Evolutionary conservation across 2,329 filamentous ascomycete genomes (phyloP).

Genomic region (Colletotrichum endophyticum): DNA sequence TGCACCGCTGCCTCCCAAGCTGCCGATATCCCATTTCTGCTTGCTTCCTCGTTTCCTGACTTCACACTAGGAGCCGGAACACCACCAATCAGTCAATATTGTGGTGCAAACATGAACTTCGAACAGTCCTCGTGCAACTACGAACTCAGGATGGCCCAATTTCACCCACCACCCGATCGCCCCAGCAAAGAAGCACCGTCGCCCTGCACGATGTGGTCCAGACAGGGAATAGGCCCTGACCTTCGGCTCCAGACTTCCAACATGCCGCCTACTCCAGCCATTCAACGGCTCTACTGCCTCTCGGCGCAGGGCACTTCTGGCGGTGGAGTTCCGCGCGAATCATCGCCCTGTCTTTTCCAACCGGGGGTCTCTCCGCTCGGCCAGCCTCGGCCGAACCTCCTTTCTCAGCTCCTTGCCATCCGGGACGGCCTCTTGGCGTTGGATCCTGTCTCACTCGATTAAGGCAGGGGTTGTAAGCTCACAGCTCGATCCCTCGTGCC

Average conservation of each 20-base stretch:
- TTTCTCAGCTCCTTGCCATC: not conserved
- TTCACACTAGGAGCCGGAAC: not conserved
- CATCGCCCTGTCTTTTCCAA: conserved; percentile 19
- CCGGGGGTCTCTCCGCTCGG: not conserved
- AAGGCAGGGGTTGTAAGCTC: not conserved
- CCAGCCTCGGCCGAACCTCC: conserved; percentile 12
- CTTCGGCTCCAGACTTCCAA: conserved; percentile 6
- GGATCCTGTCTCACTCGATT: not conserved
- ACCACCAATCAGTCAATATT: not conserved
- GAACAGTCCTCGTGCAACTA: not conserved
- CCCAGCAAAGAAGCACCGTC: not conserved
- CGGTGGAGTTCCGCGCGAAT: conserved; percentile 20
- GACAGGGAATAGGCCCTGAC: not conserved
- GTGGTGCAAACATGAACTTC: too few relatives aligned
- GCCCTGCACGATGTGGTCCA: not conserved
- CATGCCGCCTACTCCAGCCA: not conserved
- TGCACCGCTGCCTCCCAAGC: too few relatives aligned
- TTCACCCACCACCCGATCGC: not conserved
- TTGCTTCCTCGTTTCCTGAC: not conserved
- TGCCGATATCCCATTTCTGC: too few relatives aligned
- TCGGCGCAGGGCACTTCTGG: not conserved
- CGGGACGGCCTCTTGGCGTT: not conserved
- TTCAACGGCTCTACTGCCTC: not conserved
- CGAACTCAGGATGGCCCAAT: not conserved
- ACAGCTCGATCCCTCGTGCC: not conserved